These are phyloP conservation scores for Exophiala alcalophila DNA, from an alignment of 2,329 filamentous ascomycete species.

Conservation along the genomic window DNA sequence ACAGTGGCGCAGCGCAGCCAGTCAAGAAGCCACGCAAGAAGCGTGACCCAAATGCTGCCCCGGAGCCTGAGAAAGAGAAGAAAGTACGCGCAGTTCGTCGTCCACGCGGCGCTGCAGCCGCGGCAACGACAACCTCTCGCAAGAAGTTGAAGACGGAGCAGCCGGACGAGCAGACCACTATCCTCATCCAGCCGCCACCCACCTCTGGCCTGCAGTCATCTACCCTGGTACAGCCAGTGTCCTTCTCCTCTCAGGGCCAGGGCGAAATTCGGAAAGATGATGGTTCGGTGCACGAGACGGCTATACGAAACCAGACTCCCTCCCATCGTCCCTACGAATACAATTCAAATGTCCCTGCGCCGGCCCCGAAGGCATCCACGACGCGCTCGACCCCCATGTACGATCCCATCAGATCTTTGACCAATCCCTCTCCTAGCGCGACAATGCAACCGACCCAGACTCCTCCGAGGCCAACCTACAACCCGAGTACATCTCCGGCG, in stretches of 20 bases:
- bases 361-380: slow-evolving; percentile 27
- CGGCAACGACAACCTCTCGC: slow-evolving; percentile 42
- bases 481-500: slow-evolving; percentile 84
- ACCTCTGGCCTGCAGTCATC: slow-evolving; percentile 23
- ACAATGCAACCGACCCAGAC: slow-evolving; percentile 59
- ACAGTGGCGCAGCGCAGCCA: slow-evolving; percentile 31
- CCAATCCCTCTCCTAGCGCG: slow-evolving; percentile 57
- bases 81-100: slow-evolving; percentile 29
- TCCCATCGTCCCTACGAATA: slow-evolving; percentile 42
- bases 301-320: slow-evolving; percentile 25
- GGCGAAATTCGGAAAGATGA: slow-evolving; percentile 8
- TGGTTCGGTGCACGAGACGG: slow-evolving; percentile 31
- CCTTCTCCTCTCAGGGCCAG: slow-evolving; percentile 13
- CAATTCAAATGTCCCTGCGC: slow-evolving; percentile 37
- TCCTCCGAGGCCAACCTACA: slow-evolving; percentile 52
- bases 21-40: slow-evolving; percentile 36
- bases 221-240: slow-evolving; percentile 25
- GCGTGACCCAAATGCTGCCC: slow-evolving; percentile 33
- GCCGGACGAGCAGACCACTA: slow-evolving; percentile 10
- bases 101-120: slow-evolving; percentile 28
- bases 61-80: slow-evolving; percentile 31
- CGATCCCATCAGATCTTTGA: slow-evolving; percentile 77
- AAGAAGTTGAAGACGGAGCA: slow-evolving; percentile 47
- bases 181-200: slow-evolving; percentile 15
- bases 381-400: slow-evolving; percentile 61